Conservation (phyloP, 1,139 yeast genomes). For the Spathaspora sp. region DNA sequence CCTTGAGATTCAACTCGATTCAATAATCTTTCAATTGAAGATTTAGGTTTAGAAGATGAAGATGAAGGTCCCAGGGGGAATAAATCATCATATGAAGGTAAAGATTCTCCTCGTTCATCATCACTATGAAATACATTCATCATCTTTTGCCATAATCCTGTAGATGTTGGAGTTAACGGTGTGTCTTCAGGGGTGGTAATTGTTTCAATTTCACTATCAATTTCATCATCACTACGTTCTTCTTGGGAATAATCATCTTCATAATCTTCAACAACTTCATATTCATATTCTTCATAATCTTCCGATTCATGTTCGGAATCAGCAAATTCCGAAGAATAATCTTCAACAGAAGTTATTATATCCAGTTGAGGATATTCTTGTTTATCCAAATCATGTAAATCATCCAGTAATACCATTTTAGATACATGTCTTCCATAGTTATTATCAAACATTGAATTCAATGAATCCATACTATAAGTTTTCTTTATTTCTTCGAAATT, state of each 20-base stretch:
- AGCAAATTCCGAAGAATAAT: conserved; percentile 41
- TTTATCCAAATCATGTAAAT: conserved; percentile 8
- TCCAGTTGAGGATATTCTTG: not conserved
- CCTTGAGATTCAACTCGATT: conserved; percentile 16
- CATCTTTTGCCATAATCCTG: conserved; percentile 61
- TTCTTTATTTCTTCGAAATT: conserved; percentile 20
- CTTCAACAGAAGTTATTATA: conserved; percentile 13
- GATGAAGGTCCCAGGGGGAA: conserved; percentile 61
- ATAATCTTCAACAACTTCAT: conserved; percentile 20
- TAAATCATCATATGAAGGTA: conserved; percentile 81
- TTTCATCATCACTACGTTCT: conserved; percentile 8
- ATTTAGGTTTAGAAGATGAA: conserved; percentile 32
- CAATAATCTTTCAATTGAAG: conserved; percentile 35
- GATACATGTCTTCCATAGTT: conserved; percentile 44
- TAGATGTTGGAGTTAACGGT: conserved; percentile 7
- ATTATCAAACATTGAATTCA: conserved; percentile 41
- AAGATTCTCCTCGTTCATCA: conserved; percentile 28
- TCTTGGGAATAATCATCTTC: conserved; percentile 21
- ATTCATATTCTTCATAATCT: conserved; percentile 22
- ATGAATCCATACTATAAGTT: conserved; percentile 37
- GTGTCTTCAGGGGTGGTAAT: not conserved
- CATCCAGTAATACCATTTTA: conserved; percentile 32
- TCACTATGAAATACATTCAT: conserved; percentile 53
- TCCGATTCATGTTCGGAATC: conserved; percentile 43
- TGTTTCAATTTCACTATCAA: conserved; percentile 4